These are phyloP conservation scores for Pythium graminicola DNA, from an alignment of 352 stramenopile genomes.

Conservation along the genomic window DNA sequence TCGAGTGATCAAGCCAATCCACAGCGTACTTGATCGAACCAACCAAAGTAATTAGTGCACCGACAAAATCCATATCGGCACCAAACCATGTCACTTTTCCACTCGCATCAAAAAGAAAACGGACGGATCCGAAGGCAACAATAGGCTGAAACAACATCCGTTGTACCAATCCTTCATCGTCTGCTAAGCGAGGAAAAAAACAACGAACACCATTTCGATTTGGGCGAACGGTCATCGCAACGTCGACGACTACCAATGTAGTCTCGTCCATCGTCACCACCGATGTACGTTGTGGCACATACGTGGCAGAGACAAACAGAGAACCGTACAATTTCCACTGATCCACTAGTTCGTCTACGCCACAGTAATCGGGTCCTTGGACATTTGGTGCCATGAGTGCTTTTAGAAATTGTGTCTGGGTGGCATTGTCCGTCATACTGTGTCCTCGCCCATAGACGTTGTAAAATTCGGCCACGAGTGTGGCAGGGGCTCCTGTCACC, in stretches of 20 bases:
- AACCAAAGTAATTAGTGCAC: conserved; percentile 22
- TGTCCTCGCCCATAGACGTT: conserved; percentile 28
- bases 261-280: neutral
- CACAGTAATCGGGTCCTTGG: conserved; percentile 38
- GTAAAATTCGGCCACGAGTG: conserved; percentile 41
- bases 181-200: conserved; percentile 33
- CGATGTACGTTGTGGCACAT: neutral
- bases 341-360: conserved; percentile 36
- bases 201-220: conserved; percentile 30
- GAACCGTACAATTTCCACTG: conserved; percentile 18
- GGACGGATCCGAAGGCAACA: conserved; percentile 22
- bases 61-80: conserved; percentile 49
- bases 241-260: neutral
- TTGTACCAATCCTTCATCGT: conserved; percentile 35
- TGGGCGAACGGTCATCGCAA: conserved; percentile 9
- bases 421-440: conserved; percentile 7
- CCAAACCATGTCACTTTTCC: conserved; percentile 35
- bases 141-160: conserved; percentile 33
- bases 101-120: neutral
- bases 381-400: conserved; percentile 43
- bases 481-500: conserved; percentile 3
- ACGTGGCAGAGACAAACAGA: neutral
- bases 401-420: conserved; percentile 37
- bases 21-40: conserved; percentile 30
- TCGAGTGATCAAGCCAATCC: neutral